A percentile compares a stretch with the other conserved stretches of the same genome.
These are phyloP conservation scores for Dendrobium huoshanense DNA, from an alignment of 106 monocot species.

Conservation along the genomic window DNA sequence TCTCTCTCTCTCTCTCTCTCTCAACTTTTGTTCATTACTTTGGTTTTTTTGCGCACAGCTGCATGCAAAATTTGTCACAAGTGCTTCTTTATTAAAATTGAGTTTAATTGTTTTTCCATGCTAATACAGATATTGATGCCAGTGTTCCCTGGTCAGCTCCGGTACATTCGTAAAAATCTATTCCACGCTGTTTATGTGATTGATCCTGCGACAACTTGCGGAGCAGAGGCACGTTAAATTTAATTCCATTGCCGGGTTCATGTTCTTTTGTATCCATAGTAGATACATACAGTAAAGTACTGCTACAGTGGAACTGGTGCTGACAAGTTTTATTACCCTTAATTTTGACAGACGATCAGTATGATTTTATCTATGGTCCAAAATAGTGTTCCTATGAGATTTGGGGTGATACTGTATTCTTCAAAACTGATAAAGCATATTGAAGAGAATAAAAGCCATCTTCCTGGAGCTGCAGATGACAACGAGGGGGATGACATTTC, in stretches of 20 bases:
- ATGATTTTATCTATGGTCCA: constrained; percentile 68
- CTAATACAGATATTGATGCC: constrained; percentile 83
- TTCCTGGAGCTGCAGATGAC: constrained; percentile 26
- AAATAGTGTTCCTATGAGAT: constrained; percentile 83
- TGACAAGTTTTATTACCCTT: constrained; percentile 5
- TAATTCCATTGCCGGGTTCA: neutral
- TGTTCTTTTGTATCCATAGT: neutral
- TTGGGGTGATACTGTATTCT: constrained; percentile 90
- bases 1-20: neutral
- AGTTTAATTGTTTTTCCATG: neutral
- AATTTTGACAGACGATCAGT: constrained; percentile 57
- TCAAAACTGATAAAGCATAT: constrained; percentile 59
- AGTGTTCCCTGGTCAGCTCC: constrained; percentile 90
- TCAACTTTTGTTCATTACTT: neutral
- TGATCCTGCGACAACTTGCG: constrained; percentile 82
- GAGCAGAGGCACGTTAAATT: constrained; percentile 50
- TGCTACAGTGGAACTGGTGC: neutral
- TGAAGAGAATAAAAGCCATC: constrained; percentile 60
- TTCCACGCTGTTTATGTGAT: constrained; percentile 92
- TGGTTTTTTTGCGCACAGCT: neutral
- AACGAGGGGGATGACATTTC: constrained; percentile 59
- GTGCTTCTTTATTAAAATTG: neutral
- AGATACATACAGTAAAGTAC: neutral
- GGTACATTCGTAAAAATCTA: constrained; percentile 95
- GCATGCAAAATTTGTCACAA: neutral